A percentile compares a stretch with the other conserved stretches of the same genome.
phyloP scores from a whole-genome alignment of 2,329 filamentous ascomycete genomes.

The Fusarium nelsonii region DNA sequence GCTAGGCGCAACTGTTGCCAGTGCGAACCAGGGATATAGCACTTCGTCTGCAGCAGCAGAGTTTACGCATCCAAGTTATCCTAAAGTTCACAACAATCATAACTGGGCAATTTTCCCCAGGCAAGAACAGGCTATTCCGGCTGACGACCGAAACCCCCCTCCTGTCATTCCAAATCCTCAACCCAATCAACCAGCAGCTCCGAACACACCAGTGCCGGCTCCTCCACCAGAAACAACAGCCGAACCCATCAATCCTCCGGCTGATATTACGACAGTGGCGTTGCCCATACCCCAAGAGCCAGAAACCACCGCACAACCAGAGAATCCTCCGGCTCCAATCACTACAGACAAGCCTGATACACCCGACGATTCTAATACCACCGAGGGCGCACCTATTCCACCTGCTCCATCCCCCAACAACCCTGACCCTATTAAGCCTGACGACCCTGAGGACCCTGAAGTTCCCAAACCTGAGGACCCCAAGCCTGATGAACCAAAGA shows the following conservation, averaged over 20 bases:
- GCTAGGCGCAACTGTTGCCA: background rate
- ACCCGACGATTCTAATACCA: too few species aligned
- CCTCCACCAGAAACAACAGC: background rate
- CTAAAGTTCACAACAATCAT: too few species aligned
- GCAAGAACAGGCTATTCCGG: background rate
- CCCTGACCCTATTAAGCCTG: background rate
- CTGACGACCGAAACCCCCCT: too few species aligned
- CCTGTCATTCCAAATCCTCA: background rate
- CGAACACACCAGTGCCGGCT: background rate
- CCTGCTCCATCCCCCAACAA: background rate
- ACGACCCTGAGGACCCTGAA: background rate
- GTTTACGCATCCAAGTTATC: slow-evolving; percentile 1
- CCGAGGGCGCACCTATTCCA: too few species aligned
- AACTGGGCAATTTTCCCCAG: too few species aligned
- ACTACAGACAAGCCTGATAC: background rate
- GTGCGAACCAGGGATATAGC: background rate
- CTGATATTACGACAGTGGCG: background rate
- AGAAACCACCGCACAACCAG: background rate
- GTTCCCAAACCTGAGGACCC: background rate
- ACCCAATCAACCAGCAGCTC: background rate
- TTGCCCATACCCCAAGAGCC: background rate
- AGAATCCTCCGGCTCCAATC: background rate
- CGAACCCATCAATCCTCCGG: background rate
- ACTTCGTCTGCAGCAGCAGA: background rate
- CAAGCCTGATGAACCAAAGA: too few species aligned